Conservation (phyloP, 2,329 filamentous ascomycete genomes). For the Neurospora sp. region DNA sequence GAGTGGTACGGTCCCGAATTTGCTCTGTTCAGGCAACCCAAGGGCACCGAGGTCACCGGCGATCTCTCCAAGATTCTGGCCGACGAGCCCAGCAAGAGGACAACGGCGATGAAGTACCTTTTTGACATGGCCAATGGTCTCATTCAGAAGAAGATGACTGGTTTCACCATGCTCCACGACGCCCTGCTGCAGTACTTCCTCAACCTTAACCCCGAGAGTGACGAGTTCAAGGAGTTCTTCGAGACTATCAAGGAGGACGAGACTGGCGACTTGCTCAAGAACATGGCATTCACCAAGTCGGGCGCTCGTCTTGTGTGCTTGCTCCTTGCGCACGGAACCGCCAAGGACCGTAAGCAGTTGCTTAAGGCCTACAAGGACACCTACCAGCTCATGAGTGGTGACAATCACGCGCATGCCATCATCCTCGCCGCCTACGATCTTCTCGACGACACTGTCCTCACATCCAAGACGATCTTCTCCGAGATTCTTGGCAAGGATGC, state of each 20-base stretch:
- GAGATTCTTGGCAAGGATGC: slow-evolving; percentile 61
- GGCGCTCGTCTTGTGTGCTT: slow-evolving; percentile 75
- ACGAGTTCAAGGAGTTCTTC: slow-evolving; percentile 78
- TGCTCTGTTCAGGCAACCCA: slow-evolving; percentile 57
- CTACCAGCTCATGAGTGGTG: slow-evolving; percentile 73
- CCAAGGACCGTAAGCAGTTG: slow-evolving; percentile 88
- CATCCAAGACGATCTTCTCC: slow-evolving; percentile 73
- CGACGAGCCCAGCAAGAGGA: slow-evolving; percentile 72
- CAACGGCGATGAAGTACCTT: slow-evolving; percentile 76
- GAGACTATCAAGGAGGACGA: slow-evolving; percentile 89
- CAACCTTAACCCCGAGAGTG: slow-evolving; percentile 63
- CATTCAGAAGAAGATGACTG: slow-evolving; percentile 91
- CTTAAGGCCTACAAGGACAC: slow-evolving; percentile 83
- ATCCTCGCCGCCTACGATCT: slow-evolving; percentile 82
- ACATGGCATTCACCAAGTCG: slow-evolving; percentile 89
- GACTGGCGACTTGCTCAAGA: slow-evolving; percentile 81
- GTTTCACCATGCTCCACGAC: slow-evolving; percentile 96
- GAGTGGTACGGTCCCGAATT: slow-evolving; percentile 98
- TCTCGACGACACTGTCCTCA: slow-evolving; percentile 87
- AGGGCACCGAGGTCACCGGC: slow-evolving; percentile 44
- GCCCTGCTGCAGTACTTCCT: slow-evolving; percentile 96
- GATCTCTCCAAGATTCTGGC: slow-evolving; percentile 69
- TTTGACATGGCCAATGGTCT: slow-evolving; percentile 82
- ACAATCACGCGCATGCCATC: slow-evolving; percentile 67
- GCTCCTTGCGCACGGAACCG: slow-evolving; percentile 70